These are phyloP conservation scores for Fragaria iinumae DNA, from an alignment of 306 rosid species.

Conservation along the genomic window DNA sequence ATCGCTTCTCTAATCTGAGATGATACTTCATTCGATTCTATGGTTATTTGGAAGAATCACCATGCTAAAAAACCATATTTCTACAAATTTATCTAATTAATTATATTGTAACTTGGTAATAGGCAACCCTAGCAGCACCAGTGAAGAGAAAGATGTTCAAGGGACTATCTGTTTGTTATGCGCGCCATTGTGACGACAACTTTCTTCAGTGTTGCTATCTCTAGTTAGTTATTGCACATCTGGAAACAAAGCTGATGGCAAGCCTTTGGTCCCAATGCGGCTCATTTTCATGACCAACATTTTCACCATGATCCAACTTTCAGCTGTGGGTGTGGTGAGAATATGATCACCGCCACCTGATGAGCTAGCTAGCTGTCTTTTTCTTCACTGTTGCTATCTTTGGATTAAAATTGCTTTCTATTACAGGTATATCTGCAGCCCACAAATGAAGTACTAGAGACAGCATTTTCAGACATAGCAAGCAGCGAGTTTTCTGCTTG, in stretches of 20 bases:
- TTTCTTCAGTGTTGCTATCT: conserved; percentile 62
- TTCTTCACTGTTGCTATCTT: neutral
- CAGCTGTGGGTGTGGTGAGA: conserved; percentile 66
- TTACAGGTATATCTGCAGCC: conserved; percentile 71
- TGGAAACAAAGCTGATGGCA: conserved; percentile 61
- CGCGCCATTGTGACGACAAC: conserved; percentile 32
- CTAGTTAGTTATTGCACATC: conserved; percentile 91
- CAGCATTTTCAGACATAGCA: conserved; percentile 47
- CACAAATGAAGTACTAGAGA: conserved; percentile 68
- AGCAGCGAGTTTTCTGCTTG: conserved; percentile 47
- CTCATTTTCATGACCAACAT: conserved; percentile 57
- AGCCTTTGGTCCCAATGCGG: conserved; percentile 61
- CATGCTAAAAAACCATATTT: neutral
- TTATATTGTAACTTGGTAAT: neutral
- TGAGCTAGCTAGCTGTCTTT: neutral
- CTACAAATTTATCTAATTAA: neutral
- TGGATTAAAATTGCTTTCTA: neutral
- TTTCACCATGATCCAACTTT: conserved; percentile 63
- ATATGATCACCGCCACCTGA: neutral
- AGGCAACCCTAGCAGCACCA: conserved; percentile 84
- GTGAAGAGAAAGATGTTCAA: conserved; percentile 89
- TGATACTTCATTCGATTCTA: too few species aligned
- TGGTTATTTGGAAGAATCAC: neutral
- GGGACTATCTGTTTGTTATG: conserved; percentile 59
- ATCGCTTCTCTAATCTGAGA: neutral